Evolutionary conservation across 805 yeast species (phyloP).

Genomic region (Komagataella mondaviorum): DNA sequence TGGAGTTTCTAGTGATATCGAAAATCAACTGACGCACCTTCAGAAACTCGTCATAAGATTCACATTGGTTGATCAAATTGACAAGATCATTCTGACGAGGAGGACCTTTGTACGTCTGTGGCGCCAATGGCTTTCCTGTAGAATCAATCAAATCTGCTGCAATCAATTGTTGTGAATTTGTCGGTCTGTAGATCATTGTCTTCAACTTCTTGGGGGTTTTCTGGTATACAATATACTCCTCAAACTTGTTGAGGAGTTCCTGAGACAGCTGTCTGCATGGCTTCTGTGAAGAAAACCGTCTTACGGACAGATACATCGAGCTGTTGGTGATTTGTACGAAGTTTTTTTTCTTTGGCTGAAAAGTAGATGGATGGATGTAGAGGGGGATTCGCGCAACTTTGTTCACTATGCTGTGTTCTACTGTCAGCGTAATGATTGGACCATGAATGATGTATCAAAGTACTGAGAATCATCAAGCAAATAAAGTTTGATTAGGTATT

Average conservation of each 20-base stretch:
- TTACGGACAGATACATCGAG: not conserved
- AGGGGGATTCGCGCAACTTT: not conserved
- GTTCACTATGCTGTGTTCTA: not conserved
- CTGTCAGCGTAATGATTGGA: not conserved
- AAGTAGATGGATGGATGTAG: not conserved
- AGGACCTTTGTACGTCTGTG: slow-evolving; percentile 1
- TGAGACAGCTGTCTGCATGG: not conserved
- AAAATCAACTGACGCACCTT: not conserved
- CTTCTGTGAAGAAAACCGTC: not conserved
- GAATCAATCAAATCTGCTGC: slow-evolving; percentile 6
- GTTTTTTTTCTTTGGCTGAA: not conserved
- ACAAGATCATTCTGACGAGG: slow-evolving; percentile 4
- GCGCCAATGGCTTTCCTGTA: slow-evolving; percentile 6
- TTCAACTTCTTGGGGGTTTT: slow-evolving; percentile 4
- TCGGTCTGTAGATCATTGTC: slow-evolving; percentile 5
- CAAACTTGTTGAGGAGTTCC: not conserved
- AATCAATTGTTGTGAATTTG: slow-evolving; percentile 4
- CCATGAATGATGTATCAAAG: not conserved
- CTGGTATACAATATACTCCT: slow-evolving; percentile 1
- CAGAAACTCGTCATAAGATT: slow-evolving; percentile 5
- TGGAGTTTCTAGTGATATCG: not conserved
- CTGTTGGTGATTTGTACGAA: not conserved
- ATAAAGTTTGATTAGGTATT: not conserved
- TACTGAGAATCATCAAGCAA: not conserved
- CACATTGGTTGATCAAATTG: slow-evolving; percentile 1